A percentile compares a stretch with the other conserved stretches of the same genome.
These are phyloP conservation scores for Gentiana macrophylla DNA, from an alignment of 257 asterid genomes.

Conservation along the genomic window DNA sequence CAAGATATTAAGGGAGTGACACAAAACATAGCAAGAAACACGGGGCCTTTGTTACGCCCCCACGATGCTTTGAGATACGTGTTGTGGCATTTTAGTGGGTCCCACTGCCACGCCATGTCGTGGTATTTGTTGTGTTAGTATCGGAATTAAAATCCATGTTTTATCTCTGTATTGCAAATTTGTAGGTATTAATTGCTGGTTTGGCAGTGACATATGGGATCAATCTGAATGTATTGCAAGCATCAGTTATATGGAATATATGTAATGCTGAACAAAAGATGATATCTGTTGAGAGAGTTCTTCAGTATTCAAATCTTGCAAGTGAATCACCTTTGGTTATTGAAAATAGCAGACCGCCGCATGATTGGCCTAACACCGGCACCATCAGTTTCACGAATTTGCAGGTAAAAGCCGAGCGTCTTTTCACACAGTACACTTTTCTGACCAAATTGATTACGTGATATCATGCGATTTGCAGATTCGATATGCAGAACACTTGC, in stretches of 20 bases:
- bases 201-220: constrained; percentile 91
- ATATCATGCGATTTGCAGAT: constrained; percentile 33
- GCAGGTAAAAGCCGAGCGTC: constrained; percentile 34
- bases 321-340: constrained; percentile 80
- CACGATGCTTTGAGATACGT: no score
- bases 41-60: no score
- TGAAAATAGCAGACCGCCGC: constrained; percentile 52
- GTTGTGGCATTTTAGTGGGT: no score
- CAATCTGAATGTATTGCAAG: constrained; percentile 70
- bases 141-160: no score
- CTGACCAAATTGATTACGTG: no score
- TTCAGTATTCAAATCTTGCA: constrained; percentile 72
- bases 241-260: constrained; percentile 89
- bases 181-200: constrained; percentile 70
- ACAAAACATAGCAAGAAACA: no score
- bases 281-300: constrained; percentile 89
- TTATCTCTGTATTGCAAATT: no score
- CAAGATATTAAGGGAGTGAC: no score
- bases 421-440: not conserved
- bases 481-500: constrained; percentile 92
- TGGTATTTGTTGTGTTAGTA: no score
- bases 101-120: no score
- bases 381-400: constrained; percentile 57
- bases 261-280: constrained; percentile 91
- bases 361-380: constrained; percentile 72